Evolutionary conservation across 495 filamentous ascomycete species (phyloP).

Genomic region (Annulohypoxylon stygium): DNA sequence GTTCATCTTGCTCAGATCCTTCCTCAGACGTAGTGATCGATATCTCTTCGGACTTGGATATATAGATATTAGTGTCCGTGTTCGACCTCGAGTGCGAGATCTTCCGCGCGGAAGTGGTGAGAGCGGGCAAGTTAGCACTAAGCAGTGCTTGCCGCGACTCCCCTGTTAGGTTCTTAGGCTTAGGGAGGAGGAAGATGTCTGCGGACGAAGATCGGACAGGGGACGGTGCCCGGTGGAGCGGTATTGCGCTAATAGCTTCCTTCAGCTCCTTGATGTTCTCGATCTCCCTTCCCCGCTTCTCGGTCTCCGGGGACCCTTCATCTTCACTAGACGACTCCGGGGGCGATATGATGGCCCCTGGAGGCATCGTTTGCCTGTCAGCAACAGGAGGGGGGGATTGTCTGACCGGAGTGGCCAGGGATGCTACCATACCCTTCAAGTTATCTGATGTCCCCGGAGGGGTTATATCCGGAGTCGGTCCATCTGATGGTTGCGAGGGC

Average conservation of each 20-base stretch:
- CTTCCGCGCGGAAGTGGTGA: conserved; percentile 47
- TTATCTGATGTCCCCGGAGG: conserved; percentile 61
- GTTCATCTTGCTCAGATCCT: conserved; percentile 72
- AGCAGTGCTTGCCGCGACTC: conserved; percentile 50
- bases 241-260: conserved; percentile 83
- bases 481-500: conserved; percentile 43
- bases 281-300: conserved; percentile 63
- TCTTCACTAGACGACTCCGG: conserved; percentile 93
- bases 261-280: conserved; percentile 82
- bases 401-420: conserved; percentile 66
- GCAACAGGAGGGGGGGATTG: conserved; percentile 84
- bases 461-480: conserved; percentile 57
- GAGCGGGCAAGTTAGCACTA: conserved; percentile 40
- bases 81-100: conserved; percentile 84
- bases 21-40: conserved; percentile 72
- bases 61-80: conserved; percentile 77
- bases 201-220: conserved; percentile 60
- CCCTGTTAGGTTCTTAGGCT: conserved; percentile 53
- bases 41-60: conserved; percentile 66
- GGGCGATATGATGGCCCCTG: conserved; percentile 85
- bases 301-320: conserved; percentile 67
- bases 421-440: conserved; percentile 60
- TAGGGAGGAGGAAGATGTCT: conserved; percentile 54
- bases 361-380: conserved; percentile 75
- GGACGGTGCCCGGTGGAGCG: conserved; percentile 74